phyloP scores from a whole-genome alignment of 108 stramenopile species.

The Mediolabrus comicus region DNA sequence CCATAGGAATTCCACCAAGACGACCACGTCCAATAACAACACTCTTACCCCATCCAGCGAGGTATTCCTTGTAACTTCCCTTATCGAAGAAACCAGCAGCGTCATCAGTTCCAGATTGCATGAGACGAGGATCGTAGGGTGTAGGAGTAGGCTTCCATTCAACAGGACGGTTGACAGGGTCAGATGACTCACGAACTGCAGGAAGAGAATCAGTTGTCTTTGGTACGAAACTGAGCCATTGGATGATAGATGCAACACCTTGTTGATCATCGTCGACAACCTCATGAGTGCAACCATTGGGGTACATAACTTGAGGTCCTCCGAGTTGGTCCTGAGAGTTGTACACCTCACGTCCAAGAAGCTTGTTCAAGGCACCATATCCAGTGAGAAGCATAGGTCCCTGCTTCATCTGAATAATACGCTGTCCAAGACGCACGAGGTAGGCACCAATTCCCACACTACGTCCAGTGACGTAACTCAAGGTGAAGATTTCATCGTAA shows the following conservation, averaged over 20 bases:
- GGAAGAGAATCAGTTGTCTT: conserved; percentile 80
- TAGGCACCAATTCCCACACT: conserved; percentile 96
- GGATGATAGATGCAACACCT: conserved; percentile 84
- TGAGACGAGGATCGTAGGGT: conserved; percentile 95
- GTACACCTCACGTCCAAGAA: conserved; percentile 96
- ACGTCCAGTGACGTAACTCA: conserved; percentile 95
- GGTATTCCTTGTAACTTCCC: conserved; percentile 94
- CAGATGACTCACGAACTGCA: conserved; percentile 70
- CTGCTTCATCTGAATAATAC: conserved; percentile 90
- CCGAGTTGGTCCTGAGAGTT: conserved; percentile 97
- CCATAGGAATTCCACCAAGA: conserved; percentile 97
- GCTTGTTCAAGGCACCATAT: conserved; percentile 96
- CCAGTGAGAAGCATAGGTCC: conserved; percentile 96
- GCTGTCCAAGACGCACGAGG: conserved; percentile 91
- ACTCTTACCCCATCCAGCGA: conserved; percentile 97
- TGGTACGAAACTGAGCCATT: conserved; percentile 96
- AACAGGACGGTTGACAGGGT: conserved; percentile 90
- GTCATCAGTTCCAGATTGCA: conserved; percentile 82
- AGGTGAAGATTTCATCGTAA: conserved; percentile 97
- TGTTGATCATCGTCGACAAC: conserved; percentile 93
- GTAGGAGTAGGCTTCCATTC: conserved; percentile 86
- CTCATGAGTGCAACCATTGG: conserved; percentile 95
- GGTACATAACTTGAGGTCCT: conserved; percentile 97
- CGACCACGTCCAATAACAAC: conserved; percentile 95
- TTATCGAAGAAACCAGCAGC: conserved; percentile 93